Evolutionary conservation across 1,139 yeast genomes (phyloP).

Genomic region (Kodamaea ohmeri): DNA sequence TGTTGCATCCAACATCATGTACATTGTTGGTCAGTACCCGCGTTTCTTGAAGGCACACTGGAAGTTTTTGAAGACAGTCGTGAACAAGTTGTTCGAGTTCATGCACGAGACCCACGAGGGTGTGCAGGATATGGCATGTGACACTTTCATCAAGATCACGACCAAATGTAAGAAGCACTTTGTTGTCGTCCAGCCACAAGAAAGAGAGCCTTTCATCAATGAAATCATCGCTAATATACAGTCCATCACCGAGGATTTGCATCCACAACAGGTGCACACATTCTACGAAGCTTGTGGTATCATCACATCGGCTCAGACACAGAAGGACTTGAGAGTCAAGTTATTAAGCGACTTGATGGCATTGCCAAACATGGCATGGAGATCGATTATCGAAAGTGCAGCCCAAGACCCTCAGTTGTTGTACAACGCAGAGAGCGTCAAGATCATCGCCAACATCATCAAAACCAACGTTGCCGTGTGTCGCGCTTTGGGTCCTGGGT

Average conservation of each 20-base stretch:
- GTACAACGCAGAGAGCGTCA: constrained; percentile 82
- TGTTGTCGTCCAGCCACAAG: constrained; percentile 82
- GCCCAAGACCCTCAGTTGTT: constrained; percentile 82
- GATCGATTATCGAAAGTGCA: constrained; percentile 83
- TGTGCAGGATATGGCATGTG: constrained; percentile 99
- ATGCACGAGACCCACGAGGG: constrained; percentile 99
- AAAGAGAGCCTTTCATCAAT: constrained; percentile 88
- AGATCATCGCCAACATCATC: constrained; percentile 87
- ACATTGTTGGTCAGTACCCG: constrained; percentile 98
- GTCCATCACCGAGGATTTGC: constrained; percentile 84
- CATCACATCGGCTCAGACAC: constrained; percentile 79
- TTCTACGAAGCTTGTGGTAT: constrained; percentile 97
- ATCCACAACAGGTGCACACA: constrained; percentile 96
- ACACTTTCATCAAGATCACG: constrained; percentile 93
- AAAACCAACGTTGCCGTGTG: constrained; percentile 96
- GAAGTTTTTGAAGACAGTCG: constrained; percentile 95
- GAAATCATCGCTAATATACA: constrained; percentile 84
- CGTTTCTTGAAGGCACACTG: constrained; percentile 96
- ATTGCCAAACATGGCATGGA: constrained; percentile 94
- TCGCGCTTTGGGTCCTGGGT: constrained; percentile 87
- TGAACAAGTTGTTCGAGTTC: constrained; percentile 90
- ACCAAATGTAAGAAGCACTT: constrained; percentile 94
- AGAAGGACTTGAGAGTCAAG: constrained; percentile 63
- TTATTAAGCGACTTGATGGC: constrained; percentile 79
- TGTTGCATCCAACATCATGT: constrained; percentile 98